Base-by-base conservation (phyloP, 495 filamentous ascomycete genomes). In the Neurospora sp. region DNA sequence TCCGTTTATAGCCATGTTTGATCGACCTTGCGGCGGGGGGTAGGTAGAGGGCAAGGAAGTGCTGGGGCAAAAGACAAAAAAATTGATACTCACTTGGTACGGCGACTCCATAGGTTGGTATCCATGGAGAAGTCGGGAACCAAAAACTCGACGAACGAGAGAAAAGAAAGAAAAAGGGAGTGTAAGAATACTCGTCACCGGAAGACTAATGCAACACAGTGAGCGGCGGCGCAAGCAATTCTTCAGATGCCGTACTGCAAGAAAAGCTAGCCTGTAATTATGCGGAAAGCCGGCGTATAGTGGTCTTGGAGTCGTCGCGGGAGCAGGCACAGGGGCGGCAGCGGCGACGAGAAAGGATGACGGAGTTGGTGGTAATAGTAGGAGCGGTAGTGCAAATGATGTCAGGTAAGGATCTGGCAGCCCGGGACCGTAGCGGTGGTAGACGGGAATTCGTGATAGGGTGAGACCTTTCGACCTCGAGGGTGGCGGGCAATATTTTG, bases 51-150 rank as follows among this genome's bases (percentile, higher is more conserved):
- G 27, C 7, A 65, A 35, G 53, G 53, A 65, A 35, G 53, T 65
- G 53, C 53, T 37, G 53, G 53, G 14, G 53, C 18, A 65, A 65
- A 35, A 35, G 1, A 27, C 53, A 65, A 65, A 22, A 59, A 35
- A 65, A 12, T 65, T 72, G n/a, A 44, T 71, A 84, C 91, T 84
- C 88, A 97, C 93, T 94, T 96, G 80, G 92, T 89, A 82, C 94
- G 92, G 81, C 94, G 92, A 87, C 91, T 93, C 94, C 94, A 97
- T 88, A 97, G 74, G 74, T 82, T 81, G 27, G 53, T 65, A 76
- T 82, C 81, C 81, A 83, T 83, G 77, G 78, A 82, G 79, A 77
- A 74, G 75, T 79, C 73, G 76, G 74, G 70, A 76, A 75, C 75
- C 71, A 75, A 70, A 74, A 76, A 73, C 76, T 79, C 78, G 75